Conservation (phyloP, 352 stramenopile species). For the Phytophthora litchii region DNA sequence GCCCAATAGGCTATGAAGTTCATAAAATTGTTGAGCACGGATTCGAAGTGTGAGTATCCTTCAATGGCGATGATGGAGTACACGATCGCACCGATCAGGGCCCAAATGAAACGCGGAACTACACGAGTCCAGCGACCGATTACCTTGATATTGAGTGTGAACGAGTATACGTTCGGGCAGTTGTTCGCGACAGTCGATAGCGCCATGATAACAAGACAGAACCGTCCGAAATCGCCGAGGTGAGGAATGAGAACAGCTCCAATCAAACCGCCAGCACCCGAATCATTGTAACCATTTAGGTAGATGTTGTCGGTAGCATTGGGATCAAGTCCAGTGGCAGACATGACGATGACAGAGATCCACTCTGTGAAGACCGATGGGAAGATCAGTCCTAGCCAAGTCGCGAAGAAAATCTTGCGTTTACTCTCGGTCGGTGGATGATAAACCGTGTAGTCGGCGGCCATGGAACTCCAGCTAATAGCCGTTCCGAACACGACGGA, state of each 20-base stretch:
- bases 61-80: constrained; percentile 43
- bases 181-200: constrained; percentile 54
- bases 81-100: constrained; percentile 38
- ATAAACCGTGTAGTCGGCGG: constrained; percentile 51
- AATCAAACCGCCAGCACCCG: constrained; percentile 38
- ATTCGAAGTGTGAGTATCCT: constrained; percentile 44
- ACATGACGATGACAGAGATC: constrained; percentile 46
- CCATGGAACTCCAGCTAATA: constrained; percentile 43
- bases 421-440: constrained; percentile 45
- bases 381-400: constrained; percentile 37
- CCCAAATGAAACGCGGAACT: constrained; percentile 40
- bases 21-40: constrained; percentile 56
- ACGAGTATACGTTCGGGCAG: constrained; percentile 52
- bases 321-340: constrained; percentile 32
- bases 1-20: constrained; percentile 56
- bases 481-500: constrained; percentile 42
- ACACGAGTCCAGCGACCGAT: constrained; percentile 37
- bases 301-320: constrained; percentile 29
- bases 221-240: constrained; percentile 41
- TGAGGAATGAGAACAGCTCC: constrained; percentile 39
- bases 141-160: constrained; percentile 51
- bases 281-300: constrained; percentile 42
- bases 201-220: constrained; percentile 50
- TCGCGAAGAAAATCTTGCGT: constrained; percentile 48
- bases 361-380: constrained; percentile 45